Percentiles rank a stretch among this genome's conserved stretches.
These are phyloP conservation scores for Zalerion maritima DNA, from an alignment of 495 filamentous ascomycete species.

Conservation along the genomic window DNA sequence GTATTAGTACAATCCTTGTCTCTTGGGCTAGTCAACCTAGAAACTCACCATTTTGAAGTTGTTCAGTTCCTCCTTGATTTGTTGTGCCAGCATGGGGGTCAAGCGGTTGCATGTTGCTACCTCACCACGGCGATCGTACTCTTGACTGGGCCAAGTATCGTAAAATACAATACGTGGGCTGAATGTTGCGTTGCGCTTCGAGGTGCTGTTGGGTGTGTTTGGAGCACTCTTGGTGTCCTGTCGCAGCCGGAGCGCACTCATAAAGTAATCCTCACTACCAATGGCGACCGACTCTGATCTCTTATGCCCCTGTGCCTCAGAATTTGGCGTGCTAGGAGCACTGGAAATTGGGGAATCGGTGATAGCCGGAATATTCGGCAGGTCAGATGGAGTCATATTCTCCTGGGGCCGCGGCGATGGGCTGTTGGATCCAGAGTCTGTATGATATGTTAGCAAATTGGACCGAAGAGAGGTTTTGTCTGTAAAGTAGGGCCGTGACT, in stretches of 20 bases:
- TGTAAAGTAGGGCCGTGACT: constrained; percentile 15
- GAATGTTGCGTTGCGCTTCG: constrained; percentile 68
- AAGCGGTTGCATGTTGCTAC: constrained; percentile 96
- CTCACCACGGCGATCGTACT: constrained; percentile 93
- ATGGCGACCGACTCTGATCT: constrained; percentile 54
- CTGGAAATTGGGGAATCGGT: constrained; percentile 70
- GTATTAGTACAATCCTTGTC: constrained; percentile 16
- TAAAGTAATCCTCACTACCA: constrained; percentile 79
- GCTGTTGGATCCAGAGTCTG: constrained; percentile 50
- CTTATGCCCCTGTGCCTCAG: constrained; percentile 49
- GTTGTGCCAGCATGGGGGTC: constrained; percentile 92
- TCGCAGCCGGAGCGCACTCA: constrained; percentile 52
- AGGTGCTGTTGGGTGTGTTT: constrained; percentile 50
- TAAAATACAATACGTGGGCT: constrained; percentile 89
- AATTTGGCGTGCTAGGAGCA: constrained; percentile 66
- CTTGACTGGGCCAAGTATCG: constrained; percentile 87
- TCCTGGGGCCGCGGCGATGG: constrained; percentile 47
- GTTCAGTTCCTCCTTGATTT: constrained; percentile 99
- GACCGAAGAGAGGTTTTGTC: constrained; percentile 22
- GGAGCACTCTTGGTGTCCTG: constrained; percentile 62
- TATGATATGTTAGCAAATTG: no score
- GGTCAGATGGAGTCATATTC: constrained; percentile 27
- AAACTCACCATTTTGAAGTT: constrained; percentile 92
- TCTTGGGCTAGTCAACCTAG: no score
- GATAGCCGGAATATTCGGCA: constrained; percentile 40